These are phyloP conservation scores for Hypoxylon rickii DNA, from an alignment of 495 filamentous ascomycete genomes.

Conservation along the genomic window DNA sequence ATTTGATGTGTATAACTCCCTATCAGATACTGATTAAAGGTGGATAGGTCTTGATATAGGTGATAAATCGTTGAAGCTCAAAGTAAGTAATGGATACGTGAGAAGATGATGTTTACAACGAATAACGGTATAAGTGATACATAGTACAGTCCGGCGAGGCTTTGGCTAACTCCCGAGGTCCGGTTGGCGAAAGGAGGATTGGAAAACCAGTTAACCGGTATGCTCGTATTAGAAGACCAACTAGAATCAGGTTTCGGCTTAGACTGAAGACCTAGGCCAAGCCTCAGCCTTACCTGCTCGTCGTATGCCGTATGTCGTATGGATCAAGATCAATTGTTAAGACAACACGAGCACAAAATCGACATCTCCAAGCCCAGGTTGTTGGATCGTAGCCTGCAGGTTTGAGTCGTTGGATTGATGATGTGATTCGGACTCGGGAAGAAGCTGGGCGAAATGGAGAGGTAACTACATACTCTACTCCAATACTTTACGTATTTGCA, in stretches of 20 bases:
- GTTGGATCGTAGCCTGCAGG: slow-evolving; percentile 17
- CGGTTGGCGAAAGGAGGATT: too few species aligned
- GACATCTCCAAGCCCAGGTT: slow-evolving; percentile 14
- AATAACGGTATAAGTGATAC: neutral
- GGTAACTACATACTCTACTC: too few species aligned
- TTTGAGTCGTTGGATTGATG: slow-evolving; percentile 9
- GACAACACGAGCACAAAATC: slow-evolving; percentile 4
- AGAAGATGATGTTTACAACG: slow-evolving; percentile 1
- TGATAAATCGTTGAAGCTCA: too few species aligned
- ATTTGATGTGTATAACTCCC: too few species aligned
- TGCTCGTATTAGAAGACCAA: slow-evolving; percentile 7
- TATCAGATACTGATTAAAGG: too few species aligned
- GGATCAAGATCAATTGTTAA: slow-evolving; percentile 3
- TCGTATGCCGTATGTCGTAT: neutral
- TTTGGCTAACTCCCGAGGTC: too few species aligned
- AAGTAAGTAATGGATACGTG: too few species aligned
- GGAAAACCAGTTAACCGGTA: neutral
- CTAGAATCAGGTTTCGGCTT: neutral
- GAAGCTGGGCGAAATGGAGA: slow-evolving; percentile 19
- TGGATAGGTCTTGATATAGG: too few species aligned
- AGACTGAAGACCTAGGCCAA: neutral
- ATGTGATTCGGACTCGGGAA: slow-evolving; percentile 31
- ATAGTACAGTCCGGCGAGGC: neutral
- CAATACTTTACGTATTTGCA: too few species aligned
- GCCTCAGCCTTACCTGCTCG: slow-evolving; percentile 26